phyloP scores from a whole-genome alignment of 2,329 filamentous ascomycete species.

The Ophiostoma fasciatum region DNA sequence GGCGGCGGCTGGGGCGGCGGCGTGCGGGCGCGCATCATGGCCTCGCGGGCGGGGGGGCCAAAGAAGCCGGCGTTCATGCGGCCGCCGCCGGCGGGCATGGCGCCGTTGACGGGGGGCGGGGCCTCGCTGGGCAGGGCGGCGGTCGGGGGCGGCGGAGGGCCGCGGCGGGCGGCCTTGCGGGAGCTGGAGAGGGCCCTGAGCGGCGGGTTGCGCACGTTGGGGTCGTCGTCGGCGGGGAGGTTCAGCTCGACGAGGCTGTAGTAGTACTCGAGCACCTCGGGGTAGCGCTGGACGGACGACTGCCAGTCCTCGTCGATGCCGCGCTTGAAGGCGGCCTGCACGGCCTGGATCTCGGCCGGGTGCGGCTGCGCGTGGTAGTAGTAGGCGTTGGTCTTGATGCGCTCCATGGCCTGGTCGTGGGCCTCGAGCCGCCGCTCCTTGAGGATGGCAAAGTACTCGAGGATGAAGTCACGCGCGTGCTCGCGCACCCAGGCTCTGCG shows the following conservation, averaged over 20 bases:
- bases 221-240: conserved; percentile 47
- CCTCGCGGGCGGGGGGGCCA: too few relatives aligned
- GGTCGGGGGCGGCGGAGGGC: conserved; percentile 3
- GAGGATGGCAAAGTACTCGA: conserved; percentile 48
- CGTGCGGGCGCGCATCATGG: conserved; percentile 7
- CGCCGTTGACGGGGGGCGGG: background rate
- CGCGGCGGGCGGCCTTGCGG: conserved; percentile 31
- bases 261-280: conserved; percentile 70
- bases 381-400: conserved; percentile 39
- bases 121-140: too few relatives aligned
- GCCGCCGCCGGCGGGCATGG: background rate
- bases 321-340: conserved; percentile 51
- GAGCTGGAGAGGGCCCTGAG: conserved; percentile 36
- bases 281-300: conserved; percentile 58
- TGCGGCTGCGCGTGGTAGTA: conserved; percentile 44
- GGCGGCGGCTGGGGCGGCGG: conserved; percentile 8
- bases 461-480: conserved; percentile 53
- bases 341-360: conserved; percentile 46
- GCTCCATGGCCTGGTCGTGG: conserved; percentile 40
- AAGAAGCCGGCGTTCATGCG: background rate
- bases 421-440: conserved; percentile 44
- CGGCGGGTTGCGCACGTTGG: conserved; percentile 43
- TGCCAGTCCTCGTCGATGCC: conserved; percentile 72
- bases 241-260: conserved; percentile 54
- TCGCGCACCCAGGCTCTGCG: conserved; percentile 47